These are phyloP conservation scores for Pestalotiopsis sp. DNA, from an alignment of 2,329 filamentous ascomycete genomes.

Conservation along the genomic window DNA sequence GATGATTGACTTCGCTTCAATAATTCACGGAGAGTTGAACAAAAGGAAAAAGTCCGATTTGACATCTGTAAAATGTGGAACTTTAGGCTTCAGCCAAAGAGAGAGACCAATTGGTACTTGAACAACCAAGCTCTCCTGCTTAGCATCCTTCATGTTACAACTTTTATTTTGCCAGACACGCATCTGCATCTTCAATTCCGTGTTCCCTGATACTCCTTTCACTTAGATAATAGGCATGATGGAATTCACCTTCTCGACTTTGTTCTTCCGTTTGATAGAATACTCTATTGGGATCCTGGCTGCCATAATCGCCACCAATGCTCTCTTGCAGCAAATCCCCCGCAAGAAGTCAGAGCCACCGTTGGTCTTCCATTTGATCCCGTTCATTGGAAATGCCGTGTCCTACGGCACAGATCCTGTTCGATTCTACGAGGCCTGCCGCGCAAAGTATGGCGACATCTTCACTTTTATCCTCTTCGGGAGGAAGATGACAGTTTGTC, in stretches of 20 bases:
- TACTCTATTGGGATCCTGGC: background rate
- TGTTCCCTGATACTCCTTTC: background rate
- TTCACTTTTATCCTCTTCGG: constrained; percentile 58
- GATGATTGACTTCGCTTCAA: no score
- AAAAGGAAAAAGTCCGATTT: no score
- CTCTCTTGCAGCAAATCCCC: constrained; percentile 21
- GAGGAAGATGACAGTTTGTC: constrained; percentile 49
- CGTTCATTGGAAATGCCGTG: constrained; percentile 69
- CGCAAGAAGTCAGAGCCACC: constrained; percentile 55
- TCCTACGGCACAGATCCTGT: constrained; percentile 73
- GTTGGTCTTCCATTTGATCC: constrained; percentile 61
- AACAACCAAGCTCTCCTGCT: no score
- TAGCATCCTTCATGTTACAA: no score
- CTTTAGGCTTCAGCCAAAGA: no score
- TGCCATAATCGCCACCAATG: constrained; percentile 13
- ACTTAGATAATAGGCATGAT: background rate
- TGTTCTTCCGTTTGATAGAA: background rate
- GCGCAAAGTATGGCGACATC: constrained; percentile 57
- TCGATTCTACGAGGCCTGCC: constrained; percentile 65
- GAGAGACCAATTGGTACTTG: no score
- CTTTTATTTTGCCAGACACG: no score
- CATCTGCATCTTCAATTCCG: background rate
- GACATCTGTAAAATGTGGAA: no score
- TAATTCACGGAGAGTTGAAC: no score
- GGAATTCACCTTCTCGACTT: background rate